These are phyloP conservation scores for Monascus purpureus DNA, from an alignment of 495 filamentous ascomycete genomes.

Conservation along the genomic window DNA sequence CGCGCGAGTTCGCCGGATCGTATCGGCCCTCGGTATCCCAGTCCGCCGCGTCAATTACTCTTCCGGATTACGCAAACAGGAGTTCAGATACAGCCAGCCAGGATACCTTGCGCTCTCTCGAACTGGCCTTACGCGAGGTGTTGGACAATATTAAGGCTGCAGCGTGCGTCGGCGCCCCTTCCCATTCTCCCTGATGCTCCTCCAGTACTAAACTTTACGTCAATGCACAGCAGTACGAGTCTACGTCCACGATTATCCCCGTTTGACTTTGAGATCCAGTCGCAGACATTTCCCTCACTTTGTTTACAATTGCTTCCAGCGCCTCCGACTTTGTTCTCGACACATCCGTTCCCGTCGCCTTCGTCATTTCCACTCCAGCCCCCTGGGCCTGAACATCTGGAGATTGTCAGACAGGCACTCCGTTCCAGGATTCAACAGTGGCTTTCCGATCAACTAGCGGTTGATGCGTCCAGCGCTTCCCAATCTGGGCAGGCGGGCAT, in stretches of 20 bases:
- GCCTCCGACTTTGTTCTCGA: constrained; percentile 59
- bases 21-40: constrained; percentile 27
- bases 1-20: constrained; percentile 17
- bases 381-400: constrained; percentile 54
- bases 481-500: constrained; percentile 13
- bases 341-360: constrained; percentile 53
- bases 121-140: constrained; percentile 70
- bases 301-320: constrained; percentile 65
- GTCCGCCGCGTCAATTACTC: constrained; percentile 30
- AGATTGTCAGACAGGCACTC: constrained; percentile 53
- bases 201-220: no score
- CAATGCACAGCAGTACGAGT: constrained; percentile 12
- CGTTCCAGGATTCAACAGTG: constrained; percentile 49
- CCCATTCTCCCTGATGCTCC: not conserved
- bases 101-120: constrained; percentile 65
- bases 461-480: constrained; percentile 11
- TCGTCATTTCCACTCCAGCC: constrained; percentile 62
- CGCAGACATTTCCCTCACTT: constrained; percentile 68
- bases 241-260: constrained; percentile 35
- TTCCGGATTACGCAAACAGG: constrained; percentile 44
- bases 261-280: constrained; percentile 72
- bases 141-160: constrained; percentile 67
- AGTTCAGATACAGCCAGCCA: constrained; percentile 45
- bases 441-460: constrained; percentile 28
- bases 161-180: constrained; percentile 40